Evolutionary conservation across 345 rosid species (phyloP), one percentile per base, ranked within the genome.

Genomic region (Salix suchowensis): DNA sequence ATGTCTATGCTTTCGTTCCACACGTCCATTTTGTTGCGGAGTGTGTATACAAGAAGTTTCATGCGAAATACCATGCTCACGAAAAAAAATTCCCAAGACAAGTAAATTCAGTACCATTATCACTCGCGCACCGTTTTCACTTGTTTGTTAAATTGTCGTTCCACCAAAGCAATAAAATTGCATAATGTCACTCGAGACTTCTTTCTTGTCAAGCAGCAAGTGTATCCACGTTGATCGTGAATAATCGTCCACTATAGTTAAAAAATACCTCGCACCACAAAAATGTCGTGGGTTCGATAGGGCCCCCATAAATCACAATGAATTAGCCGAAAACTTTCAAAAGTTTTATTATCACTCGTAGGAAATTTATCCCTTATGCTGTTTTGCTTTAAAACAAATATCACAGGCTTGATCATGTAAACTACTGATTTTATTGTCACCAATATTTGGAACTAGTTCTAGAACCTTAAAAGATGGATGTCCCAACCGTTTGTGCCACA

Each of bases 221-320:
- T 82, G 76, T 7, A 72, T 24, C 79, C 74, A 82, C 0, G 66
- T 32, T 1, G 34, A 69, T 0, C 65, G 44, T 10, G 76, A 60
- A 52, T 15, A 74, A 82, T 82, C 82, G 75, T 82, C 85, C 1
- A 82, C 74, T 2, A 78, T 70, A 0, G 71, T 82, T 0, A 78
- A 36, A 24, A 82, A 79, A 66, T 75, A 74, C 21, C 4, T 9
- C 1, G 46, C 72, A 0, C 61, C 72, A 67, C 68, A 74, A 0
- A 0, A 65, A 19, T 32, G 74, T 0, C 0, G 65, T n/a, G 1
- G 1, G 28, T n/a, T 21, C 23, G 6, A 54, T 76, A 66, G 13
- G 80, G 67, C 0, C 40, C 40, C 10, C 10, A 39, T 7, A 39
- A 7, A 6, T 39, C 40, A 39, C 9, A 39, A 2, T 39, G 40